Conservation (phyloP, 2,329 filamentous ascomycete species). For the Endothia cerciana region DNA sequence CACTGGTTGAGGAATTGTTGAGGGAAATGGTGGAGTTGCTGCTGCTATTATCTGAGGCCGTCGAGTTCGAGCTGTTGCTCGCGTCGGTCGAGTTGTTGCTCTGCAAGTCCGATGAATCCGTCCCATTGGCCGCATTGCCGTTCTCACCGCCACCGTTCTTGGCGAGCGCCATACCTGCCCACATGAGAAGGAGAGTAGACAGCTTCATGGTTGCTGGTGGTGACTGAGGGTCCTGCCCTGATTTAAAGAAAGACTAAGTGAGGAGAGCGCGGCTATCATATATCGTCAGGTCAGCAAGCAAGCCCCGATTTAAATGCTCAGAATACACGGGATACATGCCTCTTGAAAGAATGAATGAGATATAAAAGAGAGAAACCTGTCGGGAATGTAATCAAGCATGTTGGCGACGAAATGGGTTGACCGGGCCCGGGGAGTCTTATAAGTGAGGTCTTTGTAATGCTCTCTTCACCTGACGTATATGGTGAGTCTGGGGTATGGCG, state of each 20-base stretch:
- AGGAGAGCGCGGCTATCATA: constrained; percentile 18
- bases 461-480: neutral
- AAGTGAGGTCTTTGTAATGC: neutral
- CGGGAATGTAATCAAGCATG: neutral
- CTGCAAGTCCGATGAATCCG: constrained; percentile 1
- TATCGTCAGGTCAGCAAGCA: neutral
- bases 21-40: neutral
- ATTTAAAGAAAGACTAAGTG: constrained; percentile 8
- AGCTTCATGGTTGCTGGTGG: constrained; percentile 25
- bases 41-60: neutral
- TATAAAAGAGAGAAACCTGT: neutral
- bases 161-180: constrained; percentile 30
- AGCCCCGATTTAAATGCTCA: neutral
- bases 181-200: constrained; percentile 26
- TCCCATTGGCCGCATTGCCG: constrained; percentile 3
- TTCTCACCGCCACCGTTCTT: constrained; percentile 16
- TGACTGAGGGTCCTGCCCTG: constrained; percentile 13
- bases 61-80: constrained; percentile 8
- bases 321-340: neutral
- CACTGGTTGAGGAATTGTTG: neutral
- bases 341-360: constrained; percentile 17
- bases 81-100: constrained; percentile 3
- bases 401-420: neutral
- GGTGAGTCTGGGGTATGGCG: neutral
- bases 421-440: constrained; percentile 8